phyloP scores from a whole-genome alignment of 2,329 filamentous ascomycete genomes.

The Aspergillus sp. region DNA sequence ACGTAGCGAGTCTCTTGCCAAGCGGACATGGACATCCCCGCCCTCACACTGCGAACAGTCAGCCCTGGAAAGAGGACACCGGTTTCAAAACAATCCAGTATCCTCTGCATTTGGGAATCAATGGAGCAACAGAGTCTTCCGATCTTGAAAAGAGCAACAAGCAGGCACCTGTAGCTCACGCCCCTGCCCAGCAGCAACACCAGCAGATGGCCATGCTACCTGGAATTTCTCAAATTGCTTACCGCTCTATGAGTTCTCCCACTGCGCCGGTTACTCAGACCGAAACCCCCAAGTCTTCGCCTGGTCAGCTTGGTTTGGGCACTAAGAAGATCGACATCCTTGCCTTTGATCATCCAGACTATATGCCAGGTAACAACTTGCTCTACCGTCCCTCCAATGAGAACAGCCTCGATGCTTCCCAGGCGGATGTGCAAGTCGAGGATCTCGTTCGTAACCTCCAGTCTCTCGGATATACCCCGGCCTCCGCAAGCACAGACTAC shows the following conservation, averaged over 20 bases:
- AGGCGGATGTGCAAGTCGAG: slow-evolving; percentile 22
- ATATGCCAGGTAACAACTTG: slow-evolving; percentile 15
- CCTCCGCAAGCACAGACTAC: slow-evolving; percentile 15
- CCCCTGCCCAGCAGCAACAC: slow-evolving; percentile 20
- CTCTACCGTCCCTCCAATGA: slow-evolving; percentile 17
- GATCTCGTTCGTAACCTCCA: slow-evolving; percentile 27
- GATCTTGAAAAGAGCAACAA: slow-evolving; percentile 20
- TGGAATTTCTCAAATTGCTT: slow-evolving; percentile 15
- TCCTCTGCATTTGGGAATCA: slow-evolving; percentile 21
- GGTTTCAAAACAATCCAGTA: slow-evolving; percentile 25
- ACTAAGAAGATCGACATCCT: slow-evolving; percentile 29
- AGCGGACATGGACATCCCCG: slow-evolving; percentile 25
- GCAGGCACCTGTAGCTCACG: slow-evolving; percentile 17
- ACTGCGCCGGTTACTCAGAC: slow-evolving; percentile 16
- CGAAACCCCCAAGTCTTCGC: slow-evolving; percentile 20
- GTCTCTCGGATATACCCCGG: slow-evolving; percentile 24
- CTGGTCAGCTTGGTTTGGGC: slow-evolving; percentile 7
- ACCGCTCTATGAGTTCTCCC: slow-evolving; percentile 13
- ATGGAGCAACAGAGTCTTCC: slow-evolving; percentile 14
- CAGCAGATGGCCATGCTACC: slow-evolving; percentile 10
- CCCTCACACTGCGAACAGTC: slow-evolving; percentile 14
- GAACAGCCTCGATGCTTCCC: slow-evolving; percentile 17
- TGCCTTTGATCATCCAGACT: slow-evolving; percentile 26
- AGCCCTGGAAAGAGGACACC: slow-evolving; percentile 27
- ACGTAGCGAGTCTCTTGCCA: slow-evolving; percentile 34